Percentiles rank a stretch among this genome's conserved stretches.
These are phyloP conservation scores for Nicotiana undulata DNA, from an alignment of 257 asterid genomes.

Conservation along the genomic window DNA sequence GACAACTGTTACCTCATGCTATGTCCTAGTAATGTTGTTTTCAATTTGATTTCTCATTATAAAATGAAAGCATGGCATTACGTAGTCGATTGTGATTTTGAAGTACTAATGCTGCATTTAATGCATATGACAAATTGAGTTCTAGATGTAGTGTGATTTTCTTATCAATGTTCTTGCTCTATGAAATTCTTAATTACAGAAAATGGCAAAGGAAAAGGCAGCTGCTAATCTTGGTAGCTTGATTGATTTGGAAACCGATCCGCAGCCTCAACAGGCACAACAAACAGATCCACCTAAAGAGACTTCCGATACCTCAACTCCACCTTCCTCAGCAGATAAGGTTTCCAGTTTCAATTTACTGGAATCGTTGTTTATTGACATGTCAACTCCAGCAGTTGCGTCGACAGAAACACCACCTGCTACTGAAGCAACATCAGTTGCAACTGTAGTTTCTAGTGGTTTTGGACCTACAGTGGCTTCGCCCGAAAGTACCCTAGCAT, in stretches of 20 bases:
- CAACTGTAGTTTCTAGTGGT: constrained; percentile 10
- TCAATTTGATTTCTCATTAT: no score
- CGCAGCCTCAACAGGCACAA: constrained; percentile 31
- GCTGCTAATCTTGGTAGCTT: constrained; percentile 29
- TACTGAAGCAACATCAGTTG: constrained; percentile 10
- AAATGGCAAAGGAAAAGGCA: constrained; percentile 29
- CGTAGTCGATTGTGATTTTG: no score
- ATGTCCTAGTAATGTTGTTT: no score
- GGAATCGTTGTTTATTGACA: constrained; percentile 50
- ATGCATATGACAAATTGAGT: neutral
- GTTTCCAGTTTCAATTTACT: constrained; percentile 27
- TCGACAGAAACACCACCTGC: constrained; percentile 19
- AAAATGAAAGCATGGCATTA: no score
- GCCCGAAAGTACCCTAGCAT: neutral
- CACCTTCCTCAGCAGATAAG: constrained; percentile 24
- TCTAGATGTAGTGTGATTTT: neutral
- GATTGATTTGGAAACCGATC: constrained; percentile 52
- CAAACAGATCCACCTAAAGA: constrained; percentile 14
- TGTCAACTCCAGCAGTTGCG: constrained; percentile 27
- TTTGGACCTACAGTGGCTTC: constrained; percentile 18
- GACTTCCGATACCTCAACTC: constrained; percentile 9
- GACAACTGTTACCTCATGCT: no score
- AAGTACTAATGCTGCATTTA: no score
- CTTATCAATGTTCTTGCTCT: neutral
- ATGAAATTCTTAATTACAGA: constrained; percentile 22